Conservation (phyloP, 345 rosid genomes). For the Aethionema arabicum region DNA sequence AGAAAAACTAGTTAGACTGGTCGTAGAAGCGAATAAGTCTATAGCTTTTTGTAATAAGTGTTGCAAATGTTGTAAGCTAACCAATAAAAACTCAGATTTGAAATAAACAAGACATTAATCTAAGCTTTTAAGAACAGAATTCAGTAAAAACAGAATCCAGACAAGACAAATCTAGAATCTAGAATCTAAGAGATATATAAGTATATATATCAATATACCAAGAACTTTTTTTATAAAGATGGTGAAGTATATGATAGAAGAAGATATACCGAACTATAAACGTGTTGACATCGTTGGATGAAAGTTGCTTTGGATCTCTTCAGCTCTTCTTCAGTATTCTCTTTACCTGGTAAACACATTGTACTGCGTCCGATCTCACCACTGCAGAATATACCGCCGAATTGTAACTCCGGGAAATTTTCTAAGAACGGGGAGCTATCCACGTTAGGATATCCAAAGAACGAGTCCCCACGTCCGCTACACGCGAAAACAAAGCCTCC, state of each 20-base stretch:
- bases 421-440: conserved; percentile 64
- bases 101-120: too few species aligned
- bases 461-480: conserved; percentile 51
- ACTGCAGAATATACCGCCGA: conserved; percentile 60
- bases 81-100: too few species aligned
- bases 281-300: conserved; percentile 44
- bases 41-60: too few species aligned
- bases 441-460: conserved; percentile 44
- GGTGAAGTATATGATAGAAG: conserved; percentile 42
- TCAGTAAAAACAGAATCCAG: too few species aligned
- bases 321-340: conserved; percentile 3
- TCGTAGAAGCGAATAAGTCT: too few species aligned
- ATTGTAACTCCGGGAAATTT: conserved; percentile 60
- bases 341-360: not conserved
- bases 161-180: too few species aligned
- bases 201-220: not conserved
- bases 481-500: conserved; percentile 74
- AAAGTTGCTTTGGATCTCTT: conserved; percentile 28
- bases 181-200: not conserved
- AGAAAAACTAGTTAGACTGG: too few species aligned
- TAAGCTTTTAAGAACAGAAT: too few species aligned
- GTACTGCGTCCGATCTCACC: conserved; percentile 67
- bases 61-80: too few species aligned
- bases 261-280: conserved; percentile 63
- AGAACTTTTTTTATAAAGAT: not conserved